These are phyloP conservation scores for Talaromyces rugulosus DNA, from an alignment of 2,329 filamentous ascomycete genomes.

Conservation along the genomic window DNA sequence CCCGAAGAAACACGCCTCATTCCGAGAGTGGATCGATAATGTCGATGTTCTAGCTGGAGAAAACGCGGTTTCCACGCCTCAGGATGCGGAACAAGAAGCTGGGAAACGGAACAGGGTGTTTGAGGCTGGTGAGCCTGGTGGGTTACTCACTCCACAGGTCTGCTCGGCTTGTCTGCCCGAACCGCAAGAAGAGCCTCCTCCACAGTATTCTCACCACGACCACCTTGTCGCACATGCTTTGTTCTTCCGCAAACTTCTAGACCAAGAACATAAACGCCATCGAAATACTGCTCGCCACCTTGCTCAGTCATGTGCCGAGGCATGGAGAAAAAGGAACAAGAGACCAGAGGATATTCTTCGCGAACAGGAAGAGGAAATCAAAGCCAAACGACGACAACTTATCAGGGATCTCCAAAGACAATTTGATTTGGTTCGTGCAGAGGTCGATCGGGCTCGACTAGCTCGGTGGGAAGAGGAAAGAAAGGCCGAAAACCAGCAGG, in stretches of 20 bases:
- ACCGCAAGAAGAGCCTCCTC: constrained; percentile 65
- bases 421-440: constrained; percentile 56
- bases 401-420: constrained; percentile 59
- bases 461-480: constrained; percentile 57
- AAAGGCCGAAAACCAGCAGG: constrained; percentile 48
- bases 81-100: constrained; percentile 65
- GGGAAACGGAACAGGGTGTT: constrained; percentile 65
- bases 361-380: constrained; percentile 67
- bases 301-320: constrained; percentile 53
- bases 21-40: constrained; percentile 61
- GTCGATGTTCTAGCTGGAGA: constrained; percentile 45
- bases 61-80: constrained; percentile 48
- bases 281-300: constrained; percentile 71
- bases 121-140: constrained; percentile 68
- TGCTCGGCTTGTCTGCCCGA: constrained; percentile 73
- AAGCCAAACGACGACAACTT: constrained; percentile 67
- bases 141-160: constrained; percentile 64
- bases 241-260: constrained; percentile 75
- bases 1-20: constrained; percentile 46
- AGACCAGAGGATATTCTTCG: constrained; percentile 69
- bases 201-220: constrained; percentile 82
- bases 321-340: constrained; percentile 39
- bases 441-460: constrained; percentile 55
- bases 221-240: constrained; percentile 75
- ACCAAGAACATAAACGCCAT: constrained; percentile 74